Conservation (phyloP, 306 rosid genomes). For the Castanea sativa region DNA sequence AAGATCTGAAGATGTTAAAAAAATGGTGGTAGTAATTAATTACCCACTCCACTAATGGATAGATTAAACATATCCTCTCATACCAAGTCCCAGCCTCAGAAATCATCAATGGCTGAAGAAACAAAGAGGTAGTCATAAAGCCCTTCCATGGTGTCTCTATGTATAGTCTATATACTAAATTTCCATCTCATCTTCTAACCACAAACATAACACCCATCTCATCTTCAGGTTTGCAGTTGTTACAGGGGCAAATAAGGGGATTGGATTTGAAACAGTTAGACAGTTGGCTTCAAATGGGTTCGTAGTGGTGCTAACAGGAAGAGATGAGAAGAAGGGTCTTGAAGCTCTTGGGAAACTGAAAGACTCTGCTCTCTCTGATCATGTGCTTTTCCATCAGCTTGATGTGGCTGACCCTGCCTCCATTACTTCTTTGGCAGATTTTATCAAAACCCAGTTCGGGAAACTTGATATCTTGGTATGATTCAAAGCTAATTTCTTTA, state of each 20-base stretch:
- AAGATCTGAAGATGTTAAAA: too few relatives aligned
- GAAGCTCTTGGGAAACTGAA: slow-evolving; percentile 28
- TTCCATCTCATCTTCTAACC: neutral
- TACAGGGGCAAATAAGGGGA: slow-evolving; percentile 38
- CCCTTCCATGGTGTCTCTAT: neutral
- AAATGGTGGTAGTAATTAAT: too few relatives aligned
- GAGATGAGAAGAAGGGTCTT: slow-evolving; percentile 41
- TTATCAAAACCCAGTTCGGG: slow-evolving; percentile 21
- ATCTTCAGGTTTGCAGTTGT: slow-evolving; percentile 8
- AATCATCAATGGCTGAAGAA: neutral
- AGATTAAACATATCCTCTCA: too few relatives aligned
- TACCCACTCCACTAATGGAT: too few relatives aligned
- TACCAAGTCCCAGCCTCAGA: neutral
- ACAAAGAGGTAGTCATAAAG: neutral
- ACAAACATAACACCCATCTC: neutral
- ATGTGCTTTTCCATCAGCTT: slow-evolving; percentile 1
- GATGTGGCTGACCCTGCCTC: slow-evolving; percentile 22
- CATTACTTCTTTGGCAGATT: slow-evolving; percentile 17
- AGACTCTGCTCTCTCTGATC: neutral
- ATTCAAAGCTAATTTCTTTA: neutral
- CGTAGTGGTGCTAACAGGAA: slow-evolving; percentile 33
- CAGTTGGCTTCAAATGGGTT: slow-evolving; percentile 30
- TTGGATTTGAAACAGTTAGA: slow-evolving; percentile 29
- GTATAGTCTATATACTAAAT: neutral
- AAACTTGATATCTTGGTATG: slow-evolving; percentile 39